These are phyloP conservation scores for Esteya vermicola DNA, from an alignment of 2,329 filamentous ascomycete species.

Conservation along the genomic window DNA sequence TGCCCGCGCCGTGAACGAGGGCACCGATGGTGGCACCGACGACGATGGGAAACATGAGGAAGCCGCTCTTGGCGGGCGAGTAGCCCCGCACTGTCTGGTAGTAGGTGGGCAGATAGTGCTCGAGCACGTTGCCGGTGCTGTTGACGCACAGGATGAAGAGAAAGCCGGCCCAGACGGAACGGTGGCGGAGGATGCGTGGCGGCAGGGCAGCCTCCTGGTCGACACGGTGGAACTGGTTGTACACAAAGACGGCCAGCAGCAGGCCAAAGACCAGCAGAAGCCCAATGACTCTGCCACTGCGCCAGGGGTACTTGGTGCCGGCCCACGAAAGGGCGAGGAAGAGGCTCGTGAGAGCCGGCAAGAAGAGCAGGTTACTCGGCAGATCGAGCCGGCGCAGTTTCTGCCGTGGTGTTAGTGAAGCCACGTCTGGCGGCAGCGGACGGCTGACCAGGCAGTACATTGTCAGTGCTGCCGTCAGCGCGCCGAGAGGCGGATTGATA, in stretches of 20 bases:
- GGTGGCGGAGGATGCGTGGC: constrained; percentile 25
- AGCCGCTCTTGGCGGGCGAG: constrained; percentile 17
- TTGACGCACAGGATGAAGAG: constrained; percentile 20
- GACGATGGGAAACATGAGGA: constrained; percentile 17
- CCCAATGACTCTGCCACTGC: constrained; percentile 30
- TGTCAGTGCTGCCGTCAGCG: constrained; percentile 15
- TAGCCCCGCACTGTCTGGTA: constrained; percentile 21
- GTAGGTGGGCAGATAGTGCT: constrained; percentile 20
- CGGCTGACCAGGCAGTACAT: constrained; percentile 20
- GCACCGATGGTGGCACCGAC: constrained; percentile 13
- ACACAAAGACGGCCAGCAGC: constrained; percentile 32
- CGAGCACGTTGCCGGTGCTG: constrained; percentile 22
- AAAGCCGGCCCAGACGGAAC: constrained; percentile 22
- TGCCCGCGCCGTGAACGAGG: constrained; percentile 10
- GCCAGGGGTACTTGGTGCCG: constrained; percentile 37
- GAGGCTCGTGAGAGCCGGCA: constrained; percentile 36
- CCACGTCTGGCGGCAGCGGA: too few relatives aligned
- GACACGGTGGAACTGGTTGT: too few relatives aligned
- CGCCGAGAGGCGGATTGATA: constrained; percentile 31
- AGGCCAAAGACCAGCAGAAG: constrained; percentile 32
- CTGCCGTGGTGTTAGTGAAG: too few relatives aligned
- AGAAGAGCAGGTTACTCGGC: constrained; percentile 31
- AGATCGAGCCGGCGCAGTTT: constrained; percentile 31
- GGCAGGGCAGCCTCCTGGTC: constrained; percentile 28
- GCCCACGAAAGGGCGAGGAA: constrained; percentile 44